These are phyloP conservation scores for Camellia lanceoleosa DNA, from an alignment of 148 eudicot genomes.

Conservation along the genomic window DNA sequence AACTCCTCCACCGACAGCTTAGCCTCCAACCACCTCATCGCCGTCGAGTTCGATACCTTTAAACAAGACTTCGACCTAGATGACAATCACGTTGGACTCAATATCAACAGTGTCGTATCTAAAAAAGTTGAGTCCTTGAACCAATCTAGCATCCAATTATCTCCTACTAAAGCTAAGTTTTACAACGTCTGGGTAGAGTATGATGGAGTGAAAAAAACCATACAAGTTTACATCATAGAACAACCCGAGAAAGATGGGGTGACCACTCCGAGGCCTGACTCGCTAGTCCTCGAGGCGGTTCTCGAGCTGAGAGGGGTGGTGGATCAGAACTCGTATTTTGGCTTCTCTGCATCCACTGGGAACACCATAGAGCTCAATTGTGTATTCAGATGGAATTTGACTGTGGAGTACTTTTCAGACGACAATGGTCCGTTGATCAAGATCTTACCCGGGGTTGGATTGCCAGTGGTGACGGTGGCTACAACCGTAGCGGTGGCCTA, in stretches of 20 bases:
- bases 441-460: conserved; percentile 20
- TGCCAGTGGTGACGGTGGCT: conserved; percentile 16
- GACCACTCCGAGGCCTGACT: conserved; percentile 49
- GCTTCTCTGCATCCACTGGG: conserved; percentile 82
- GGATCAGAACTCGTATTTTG: conserved; percentile 56
- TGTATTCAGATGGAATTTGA: conserved; percentile 73
- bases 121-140: conserved; percentile 26
- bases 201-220: conserved; percentile 38
- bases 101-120: conserved; percentile 53
- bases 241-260: not conserved
- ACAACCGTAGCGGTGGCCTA: not conserved
- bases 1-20: conserved; percentile 44
- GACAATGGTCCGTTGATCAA: not conserved
- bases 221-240: conserved; percentile 51
- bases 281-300: conserved; percentile 36
- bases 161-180: conserved; percentile 35
- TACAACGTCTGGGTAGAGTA: conserved; percentile 80
- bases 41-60: conserved; percentile 71
- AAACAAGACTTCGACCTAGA: conserved; percentile 66
- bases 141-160: conserved; percentile 34
- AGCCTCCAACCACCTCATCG: conserved; percentile 41
- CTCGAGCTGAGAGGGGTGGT: conserved; percentile 52
- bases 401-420: conserved; percentile 37
- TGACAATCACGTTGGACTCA: conserved; percentile 63
- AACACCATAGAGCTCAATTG: conserved; percentile 53